Evolutionary conservation across 2,329 filamentous ascomycete species (phyloP).

Genomic region (Aspergillus chevalieri): DNA sequence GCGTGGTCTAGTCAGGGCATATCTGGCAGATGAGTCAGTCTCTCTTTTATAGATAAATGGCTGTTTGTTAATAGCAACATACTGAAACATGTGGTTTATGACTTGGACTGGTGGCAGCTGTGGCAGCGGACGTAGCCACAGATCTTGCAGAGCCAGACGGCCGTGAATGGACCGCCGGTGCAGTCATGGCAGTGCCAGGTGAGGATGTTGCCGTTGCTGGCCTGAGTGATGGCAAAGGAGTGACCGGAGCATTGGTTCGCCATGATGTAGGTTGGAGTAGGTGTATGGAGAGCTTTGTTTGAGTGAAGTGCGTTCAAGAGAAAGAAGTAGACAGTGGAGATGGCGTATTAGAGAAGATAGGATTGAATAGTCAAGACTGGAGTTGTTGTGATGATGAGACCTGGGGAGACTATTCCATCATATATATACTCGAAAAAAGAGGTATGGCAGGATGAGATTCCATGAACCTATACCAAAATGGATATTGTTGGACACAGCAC

Average conservation of each 20-base stretch:
- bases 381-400: too few relatives aligned
- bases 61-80: not conserved
- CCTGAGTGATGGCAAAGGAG: slow-evolving; percentile 34
- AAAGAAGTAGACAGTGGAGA: not conserved
- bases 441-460: not conserved
- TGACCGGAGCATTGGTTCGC: slow-evolving; percentile 37
- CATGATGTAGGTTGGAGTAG: slow-evolving; percentile 18
- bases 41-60: too few relatives aligned
- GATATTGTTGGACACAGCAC: too few relatives aligned
- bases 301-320: not conserved
- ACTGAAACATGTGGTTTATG: slow-evolving; percentile 9
- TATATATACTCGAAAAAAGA: too few relatives aligned
- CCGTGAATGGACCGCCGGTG: slow-evolving; percentile 35
- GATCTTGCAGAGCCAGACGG: slow-evolving; percentile 40
- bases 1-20: too few relatives aligned
- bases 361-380: too few relatives aligned
- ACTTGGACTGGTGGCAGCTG: slow-evolving; percentile 33
- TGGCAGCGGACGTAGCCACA: slow-evolving; percentile 39
- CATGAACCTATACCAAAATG: too few relatives aligned
- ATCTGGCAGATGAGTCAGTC: too few relatives aligned
- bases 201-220: slow-evolving; percentile 38
- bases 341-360: too few relatives aligned
- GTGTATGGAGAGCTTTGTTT: not conserved
- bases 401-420: too few relatives aligned
- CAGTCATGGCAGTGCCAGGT: slow-evolving; percentile 40